A percentile compares a stretch with the other conserved stretches of the same genome.
Conservation (phyloP, 257 asterid genomes). For the Apocynum venetum region DNA sequence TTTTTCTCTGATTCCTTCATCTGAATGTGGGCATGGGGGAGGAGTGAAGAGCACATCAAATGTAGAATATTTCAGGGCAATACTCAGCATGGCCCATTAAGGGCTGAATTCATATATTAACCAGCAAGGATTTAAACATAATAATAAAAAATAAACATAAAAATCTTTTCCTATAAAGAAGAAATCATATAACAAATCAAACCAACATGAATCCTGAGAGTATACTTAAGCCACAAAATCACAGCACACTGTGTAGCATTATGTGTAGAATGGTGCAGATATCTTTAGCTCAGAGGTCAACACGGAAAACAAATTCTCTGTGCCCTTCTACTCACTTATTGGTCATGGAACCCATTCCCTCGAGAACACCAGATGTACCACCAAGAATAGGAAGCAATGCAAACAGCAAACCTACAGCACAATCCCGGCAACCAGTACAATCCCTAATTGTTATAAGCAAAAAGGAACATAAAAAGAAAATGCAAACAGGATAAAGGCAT, state of each 20-base stretch:
- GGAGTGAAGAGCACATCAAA: slow-evolving; percentile 3
- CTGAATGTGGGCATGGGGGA: neutral
- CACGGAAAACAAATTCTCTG: neutral
- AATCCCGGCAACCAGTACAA: slow-evolving; percentile 55
- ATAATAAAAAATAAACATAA: too few species aligned
- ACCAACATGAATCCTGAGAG: neutral
- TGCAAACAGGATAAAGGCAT: slow-evolving; percentile 9
- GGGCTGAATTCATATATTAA: neutral
- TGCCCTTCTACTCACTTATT: slow-evolving; percentile 47
- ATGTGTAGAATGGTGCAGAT: neutral
- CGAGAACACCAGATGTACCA: slow-evolving; percentile 78
- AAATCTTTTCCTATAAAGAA: slow-evolving; percentile 33
- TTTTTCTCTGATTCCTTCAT: neutral
- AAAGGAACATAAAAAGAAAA: slow-evolving; percentile 6
- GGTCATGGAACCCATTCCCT: slow-evolving; percentile 66
- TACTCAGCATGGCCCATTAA: neutral
- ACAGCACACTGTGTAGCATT: neutral
- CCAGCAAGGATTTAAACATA: neutral
- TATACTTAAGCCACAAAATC: slow-evolving; percentile 9
- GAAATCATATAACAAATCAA: neutral
- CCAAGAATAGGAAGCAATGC: slow-evolving; percentile 88
- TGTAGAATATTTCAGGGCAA: neutral
- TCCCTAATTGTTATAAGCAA: slow-evolving; percentile 16
- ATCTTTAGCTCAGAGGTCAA: neutral
- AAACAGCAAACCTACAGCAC: slow-evolving; percentile 80